phyloP scores from a whole-genome alignment of 441 rosid genomes.

The Gossypium trilobum region DNA sequence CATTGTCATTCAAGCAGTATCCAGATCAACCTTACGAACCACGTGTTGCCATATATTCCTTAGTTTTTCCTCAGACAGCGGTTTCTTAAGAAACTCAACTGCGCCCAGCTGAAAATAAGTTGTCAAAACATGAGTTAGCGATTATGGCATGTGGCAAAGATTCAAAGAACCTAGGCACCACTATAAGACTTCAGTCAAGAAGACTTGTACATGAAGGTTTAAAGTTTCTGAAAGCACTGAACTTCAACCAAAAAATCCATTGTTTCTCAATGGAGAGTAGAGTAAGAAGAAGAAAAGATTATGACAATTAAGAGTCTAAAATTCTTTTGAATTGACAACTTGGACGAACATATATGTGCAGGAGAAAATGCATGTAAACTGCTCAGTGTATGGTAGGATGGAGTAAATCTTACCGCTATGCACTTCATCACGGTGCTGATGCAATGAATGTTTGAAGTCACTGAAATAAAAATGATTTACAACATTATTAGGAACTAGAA shows the following conservation, averaged over 20 bases:
- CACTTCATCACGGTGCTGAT: conserved; percentile 82
- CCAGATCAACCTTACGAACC: conserved; percentile 62
- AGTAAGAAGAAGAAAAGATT: not conserved
- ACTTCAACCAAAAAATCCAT: not conserved
- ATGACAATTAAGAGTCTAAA: not conserved
- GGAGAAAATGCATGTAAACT: conserved; percentile 3
- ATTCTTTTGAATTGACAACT: not conserved
- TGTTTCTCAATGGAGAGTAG: not conserved
- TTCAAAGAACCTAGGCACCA: not conserved
- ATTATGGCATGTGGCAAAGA: not conserved
- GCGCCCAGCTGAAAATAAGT: conserved; percentile 74
- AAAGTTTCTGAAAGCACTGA: not conserved
- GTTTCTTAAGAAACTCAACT: conserved; percentile 85
- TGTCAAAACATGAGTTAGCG: conserved; percentile 16
- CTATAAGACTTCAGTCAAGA: not conserved
- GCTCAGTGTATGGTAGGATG: not conserved
- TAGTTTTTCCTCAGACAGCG: conserved; percentile 68
- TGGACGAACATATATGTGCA: not conserved
- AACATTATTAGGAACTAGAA: conserved; percentile 17
- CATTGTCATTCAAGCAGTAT: conserved; percentile 11
- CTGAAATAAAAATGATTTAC: conserved; percentile 35
- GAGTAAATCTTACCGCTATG: conserved; percentile 64
- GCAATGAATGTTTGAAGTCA: conserved; percentile 70
- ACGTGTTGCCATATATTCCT: conserved; percentile 95
- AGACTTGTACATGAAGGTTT: not conserved